These are phyloP conservation scores for Perilla frutescens DNA, from an alignment of 257 asterid species.

Conservation along the genomic window DNA sequence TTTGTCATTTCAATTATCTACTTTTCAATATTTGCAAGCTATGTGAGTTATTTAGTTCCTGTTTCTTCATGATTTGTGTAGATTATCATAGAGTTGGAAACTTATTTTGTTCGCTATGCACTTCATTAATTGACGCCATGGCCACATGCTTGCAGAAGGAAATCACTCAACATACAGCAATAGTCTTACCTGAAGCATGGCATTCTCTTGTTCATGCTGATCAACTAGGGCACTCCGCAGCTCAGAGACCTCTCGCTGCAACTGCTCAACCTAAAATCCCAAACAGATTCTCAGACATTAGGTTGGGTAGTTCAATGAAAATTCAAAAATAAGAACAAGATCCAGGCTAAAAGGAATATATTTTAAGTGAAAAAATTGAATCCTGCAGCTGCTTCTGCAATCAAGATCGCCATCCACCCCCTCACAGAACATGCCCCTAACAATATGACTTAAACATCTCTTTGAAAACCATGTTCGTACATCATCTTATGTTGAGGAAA, in stretches of 20 bases:
- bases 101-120: too few relatives aligned
- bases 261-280: constrained; percentile 75
- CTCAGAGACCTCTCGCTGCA: constrained; percentile 72
- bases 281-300: constrained; percentile 29
- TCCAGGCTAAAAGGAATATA: not conserved
- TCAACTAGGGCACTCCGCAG: constrained; percentile 71
- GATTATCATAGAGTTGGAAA: not conserved
- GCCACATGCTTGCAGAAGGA: not conserved
- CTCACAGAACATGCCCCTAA: not conserved
- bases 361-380: not conserved
- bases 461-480: not conserved
- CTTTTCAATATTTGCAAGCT: too few relatives aligned
- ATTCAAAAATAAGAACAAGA: not conserved
- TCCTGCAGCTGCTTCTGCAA: not conserved
- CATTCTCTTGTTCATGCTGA: constrained; percentile 96
- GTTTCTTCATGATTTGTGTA: too few relatives aligned
- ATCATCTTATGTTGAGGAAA: not conserved
- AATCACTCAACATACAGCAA: not conserved
- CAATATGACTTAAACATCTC: not conserved
- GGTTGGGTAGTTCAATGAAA: constrained; percentile 10
- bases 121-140: not conserved
- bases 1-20: too few relatives aligned
- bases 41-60: too few relatives aligned
- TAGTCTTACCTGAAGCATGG: constrained; percentile 87
- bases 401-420: not conserved